These are phyloP conservation scores for Penstemon barbatus DNA, from an alignment of 257 asterid genomes.

Conservation along the genomic window DNA sequence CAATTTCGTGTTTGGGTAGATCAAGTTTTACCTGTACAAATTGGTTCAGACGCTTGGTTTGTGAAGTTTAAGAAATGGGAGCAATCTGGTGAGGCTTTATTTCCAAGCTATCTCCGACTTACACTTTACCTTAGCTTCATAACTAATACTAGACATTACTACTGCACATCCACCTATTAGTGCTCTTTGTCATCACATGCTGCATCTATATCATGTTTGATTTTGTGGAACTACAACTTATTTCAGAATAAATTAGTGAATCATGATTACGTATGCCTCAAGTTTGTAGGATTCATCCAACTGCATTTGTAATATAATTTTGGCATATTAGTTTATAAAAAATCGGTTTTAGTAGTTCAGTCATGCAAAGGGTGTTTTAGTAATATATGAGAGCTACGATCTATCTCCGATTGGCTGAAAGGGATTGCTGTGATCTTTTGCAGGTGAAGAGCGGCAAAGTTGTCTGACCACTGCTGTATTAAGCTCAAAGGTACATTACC, in stretches of 20 bases:
- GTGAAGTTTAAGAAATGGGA: constrained; percentile 93
- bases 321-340: too few species aligned
- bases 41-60: constrained; percentile 76
- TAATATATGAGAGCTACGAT: neutral
- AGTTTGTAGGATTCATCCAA: too few species aligned
- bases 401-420: constrained; percentile 1
- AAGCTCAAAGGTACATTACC: constrained; percentile 64
- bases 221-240: neutral
- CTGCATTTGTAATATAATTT: too few species aligned
- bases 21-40: constrained; percentile 69
- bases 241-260: neutral
- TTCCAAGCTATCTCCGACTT: neutral
- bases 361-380: too few species aligned
- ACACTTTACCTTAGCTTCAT: neutral
- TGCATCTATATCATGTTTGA: neutral
- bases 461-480: constrained; percentile 61
- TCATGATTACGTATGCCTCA: neutral
- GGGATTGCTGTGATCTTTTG: constrained; percentile 22
- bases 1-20: constrained; percentile 82
- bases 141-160: too few species aligned
- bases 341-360: too few species aligned
- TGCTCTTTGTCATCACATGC: neutral
- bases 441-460: constrained; percentile 62
- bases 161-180: neutral
- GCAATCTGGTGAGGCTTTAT: constrained; percentile 57